Percentiles rank a stretch among this genome's conserved stretches.
Evolutionary conservation across 164 flowering plant species (phyloP).

Genomic region (Saururus chinensis): DNA sequence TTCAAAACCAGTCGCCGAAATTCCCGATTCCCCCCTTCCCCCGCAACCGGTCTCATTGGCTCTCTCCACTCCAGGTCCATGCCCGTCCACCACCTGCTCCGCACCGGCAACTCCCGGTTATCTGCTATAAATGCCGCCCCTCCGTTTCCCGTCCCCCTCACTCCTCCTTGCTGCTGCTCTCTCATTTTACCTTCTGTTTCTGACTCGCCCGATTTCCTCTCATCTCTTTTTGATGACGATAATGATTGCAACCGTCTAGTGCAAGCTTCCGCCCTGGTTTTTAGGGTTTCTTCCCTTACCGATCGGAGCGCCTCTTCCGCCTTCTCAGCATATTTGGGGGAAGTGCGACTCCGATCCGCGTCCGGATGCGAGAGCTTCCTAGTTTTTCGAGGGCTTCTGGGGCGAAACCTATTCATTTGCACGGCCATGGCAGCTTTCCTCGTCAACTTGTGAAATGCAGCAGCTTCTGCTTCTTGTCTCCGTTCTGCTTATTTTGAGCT

Average conservation of each 20-base stretch:
- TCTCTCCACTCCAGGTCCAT: background rate
- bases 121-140: background rate
- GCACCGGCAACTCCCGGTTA: background rate
- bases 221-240: background rate
- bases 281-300: background rate
- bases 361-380: background rate
- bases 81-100: background rate
- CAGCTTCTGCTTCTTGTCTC: background rate
- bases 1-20: background rate
- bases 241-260: background rate
- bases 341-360: background rate
- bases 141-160: background rate
- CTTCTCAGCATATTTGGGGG: background rate
- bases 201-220: too few relatives aligned
- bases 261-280: background rate
- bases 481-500: too few relatives aligned
- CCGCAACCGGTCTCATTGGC: background rate
- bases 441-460: background rate
- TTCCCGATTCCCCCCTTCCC: background rate
- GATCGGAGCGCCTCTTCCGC: background rate
- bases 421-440: background rate
- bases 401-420: background rate
- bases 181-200: background rate
- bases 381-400: conserved; percentile 4
- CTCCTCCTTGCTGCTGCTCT: background rate